A percentile compares a stretch with the other conserved stretches of the same genome.
Conservation (phyloP, 2,329 filamentous ascomycete species). For the Phoma sp. region DNA sequence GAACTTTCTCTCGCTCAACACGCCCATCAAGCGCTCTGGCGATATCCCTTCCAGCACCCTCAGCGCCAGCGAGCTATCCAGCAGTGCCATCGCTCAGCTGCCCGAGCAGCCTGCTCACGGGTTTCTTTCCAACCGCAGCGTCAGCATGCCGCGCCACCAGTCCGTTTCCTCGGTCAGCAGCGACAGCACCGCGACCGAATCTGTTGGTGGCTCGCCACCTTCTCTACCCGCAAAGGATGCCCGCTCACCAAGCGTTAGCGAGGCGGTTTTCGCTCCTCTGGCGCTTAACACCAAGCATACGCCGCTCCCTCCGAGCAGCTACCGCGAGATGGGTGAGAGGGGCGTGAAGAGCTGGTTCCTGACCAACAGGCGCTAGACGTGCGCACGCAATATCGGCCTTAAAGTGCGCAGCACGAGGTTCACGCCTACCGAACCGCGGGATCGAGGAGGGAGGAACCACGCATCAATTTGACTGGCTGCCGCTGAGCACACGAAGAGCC, state of each 20-base stretch:
- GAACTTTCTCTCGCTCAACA: conserved; percentile 47
- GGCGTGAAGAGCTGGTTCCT: conserved; percentile 36
- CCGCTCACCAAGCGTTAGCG: conserved; percentile 36
- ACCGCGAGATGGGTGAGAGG: conserved; percentile 29
- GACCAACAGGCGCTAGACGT: conserved; percentile 39
- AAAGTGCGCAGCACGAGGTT: not conserved
- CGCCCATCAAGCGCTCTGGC: conserved; percentile 31
- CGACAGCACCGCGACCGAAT: conserved; percentile 22
- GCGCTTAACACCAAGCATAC: conserved; percentile 44
- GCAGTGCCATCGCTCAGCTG: conserved; percentile 21
- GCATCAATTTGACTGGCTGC: conserved; percentile 15
- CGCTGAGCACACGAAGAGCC: not conserved
- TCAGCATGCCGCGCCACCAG: conserved; percentile 28
- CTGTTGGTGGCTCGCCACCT: conserved; percentile 35
- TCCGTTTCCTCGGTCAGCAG: conserved; percentile 37
- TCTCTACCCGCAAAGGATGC: conserved; percentile 33
- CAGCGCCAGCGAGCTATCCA: conserved; percentile 17
- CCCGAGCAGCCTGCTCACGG: conserved; percentile 37
- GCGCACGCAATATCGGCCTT: not conserved
- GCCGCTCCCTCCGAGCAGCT: conserved; percentile 30
- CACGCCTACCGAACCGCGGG: not conserved
- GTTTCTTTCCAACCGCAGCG: conserved; percentile 47
- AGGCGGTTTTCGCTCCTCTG: conserved; percentile 41
- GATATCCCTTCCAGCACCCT: conserved; percentile 11
- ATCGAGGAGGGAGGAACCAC: not conserved